Conservation (phyloP, 1,284 basidiomycete genomes). For the Agaricales sp. region DNA sequence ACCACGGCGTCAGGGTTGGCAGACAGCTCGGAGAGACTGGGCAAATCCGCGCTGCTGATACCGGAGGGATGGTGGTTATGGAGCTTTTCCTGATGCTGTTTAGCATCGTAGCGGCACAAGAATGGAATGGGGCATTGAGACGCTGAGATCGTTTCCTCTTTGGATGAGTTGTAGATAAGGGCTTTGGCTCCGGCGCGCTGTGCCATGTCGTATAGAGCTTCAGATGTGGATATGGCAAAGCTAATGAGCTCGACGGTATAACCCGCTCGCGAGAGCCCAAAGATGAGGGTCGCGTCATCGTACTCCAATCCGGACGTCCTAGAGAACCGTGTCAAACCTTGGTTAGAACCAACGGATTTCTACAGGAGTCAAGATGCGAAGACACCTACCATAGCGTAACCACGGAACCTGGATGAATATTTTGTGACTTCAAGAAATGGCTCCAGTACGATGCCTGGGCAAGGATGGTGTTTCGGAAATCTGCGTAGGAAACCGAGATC, state of each 20-base stretch:
- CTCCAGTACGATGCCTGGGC: not conserved
- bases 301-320: too few relatives aligned
- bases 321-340: too few relatives aligned
- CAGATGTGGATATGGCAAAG: not conserved
- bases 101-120: not conserved
- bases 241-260: not conserved
- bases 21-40: not conserved
- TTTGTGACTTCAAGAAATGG: not conserved
- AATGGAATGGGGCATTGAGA: not conserved
- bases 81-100: not conserved
- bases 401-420: not conserved
- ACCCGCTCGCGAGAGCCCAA: not conserved
- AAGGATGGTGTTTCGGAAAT: not conserved
- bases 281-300: not conserved
- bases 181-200: not conserved
- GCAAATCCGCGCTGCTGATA: not conserved
- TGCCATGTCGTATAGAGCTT: not conserved
- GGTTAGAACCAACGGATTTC: not conserved
- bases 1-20: not conserved
- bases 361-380: not conserved
- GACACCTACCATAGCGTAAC: not conserved
- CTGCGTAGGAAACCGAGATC: not conserved
- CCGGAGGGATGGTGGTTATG: not conserved
- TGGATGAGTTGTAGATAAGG: not conserved
- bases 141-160: not conserved